phyloP scores from a whole-genome alignment of 441 rosid species.

The Melastoma candidum region DNA sequence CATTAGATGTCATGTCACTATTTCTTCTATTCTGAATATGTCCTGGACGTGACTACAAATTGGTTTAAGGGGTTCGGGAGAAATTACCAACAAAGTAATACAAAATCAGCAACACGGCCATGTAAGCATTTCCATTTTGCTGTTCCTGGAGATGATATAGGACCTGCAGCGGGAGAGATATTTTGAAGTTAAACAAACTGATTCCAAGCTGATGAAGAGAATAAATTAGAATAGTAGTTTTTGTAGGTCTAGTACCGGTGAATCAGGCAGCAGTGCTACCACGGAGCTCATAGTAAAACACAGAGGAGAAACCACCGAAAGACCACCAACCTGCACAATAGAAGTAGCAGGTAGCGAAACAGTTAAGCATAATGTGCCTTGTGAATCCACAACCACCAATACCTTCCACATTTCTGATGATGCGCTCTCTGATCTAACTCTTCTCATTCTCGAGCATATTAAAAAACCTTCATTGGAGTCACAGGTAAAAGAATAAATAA shows the following conservation, averaged over 20 bases:
- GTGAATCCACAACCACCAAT: slow-evolving; percentile 1
- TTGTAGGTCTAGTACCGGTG: slow-evolving; percentile 33
- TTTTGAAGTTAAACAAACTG: neutral
- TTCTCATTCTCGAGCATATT: slow-evolving; percentile 51
- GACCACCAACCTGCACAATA: slow-evolving; percentile 49
- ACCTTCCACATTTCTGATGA: slow-evolving; percentile 65
- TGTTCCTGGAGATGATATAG: slow-evolving; percentile 38
- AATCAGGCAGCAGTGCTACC: slow-evolving; percentile 40
- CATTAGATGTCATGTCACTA: neutral
- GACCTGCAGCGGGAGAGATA: slow-evolving; percentile 30
- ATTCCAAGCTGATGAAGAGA: slow-evolving; percentile 3
- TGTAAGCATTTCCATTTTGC: slow-evolving; percentile 22
- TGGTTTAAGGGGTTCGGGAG: slow-evolving; percentile 8
- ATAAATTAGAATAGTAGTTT: slow-evolving; percentile 2
- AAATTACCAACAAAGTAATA: slow-evolving; percentile 49
- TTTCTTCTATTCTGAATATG: neutral
- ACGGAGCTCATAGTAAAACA: slow-evolving; percentile 54
- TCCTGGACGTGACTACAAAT: neutral
- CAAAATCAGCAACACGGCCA: slow-evolving; percentile 33
- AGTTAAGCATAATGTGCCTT: neutral
- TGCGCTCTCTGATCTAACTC: slow-evolving; percentile 57
- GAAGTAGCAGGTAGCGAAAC: slow-evolving; percentile 5
- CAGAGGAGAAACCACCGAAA: slow-evolving; percentile 45
- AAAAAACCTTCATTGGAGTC: slow-evolving; percentile 31
- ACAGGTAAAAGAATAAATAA: neutral